These are phyloP conservation scores for Fragaria ananassa DNA, from an alignment of 306 rosid genomes.

Conservation along the genomic window DNA sequence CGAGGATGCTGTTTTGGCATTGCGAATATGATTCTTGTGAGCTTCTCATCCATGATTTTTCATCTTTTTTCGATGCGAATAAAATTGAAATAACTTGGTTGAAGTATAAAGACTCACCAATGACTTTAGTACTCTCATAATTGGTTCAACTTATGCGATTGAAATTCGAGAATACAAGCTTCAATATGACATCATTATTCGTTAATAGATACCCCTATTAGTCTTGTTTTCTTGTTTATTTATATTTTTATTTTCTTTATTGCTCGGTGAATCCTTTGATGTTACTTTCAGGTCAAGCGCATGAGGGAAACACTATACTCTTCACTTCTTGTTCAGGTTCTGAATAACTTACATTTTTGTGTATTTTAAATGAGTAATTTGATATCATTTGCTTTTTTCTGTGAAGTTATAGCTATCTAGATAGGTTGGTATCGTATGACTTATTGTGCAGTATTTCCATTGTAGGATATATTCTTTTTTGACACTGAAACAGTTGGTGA, in stretches of 20 bases:
- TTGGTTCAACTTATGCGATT: neutral
- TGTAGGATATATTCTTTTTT: conserved; percentile 95
- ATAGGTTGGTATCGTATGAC: conserved; percentile 32
- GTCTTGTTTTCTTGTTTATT: neutral
- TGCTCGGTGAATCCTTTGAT: conserved; percentile 21
- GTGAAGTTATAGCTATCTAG: conserved; percentile 19
- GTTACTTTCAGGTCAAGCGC: conserved; percentile 74
- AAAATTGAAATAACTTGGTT: neutral
- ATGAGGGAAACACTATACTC: conserved; percentile 94
- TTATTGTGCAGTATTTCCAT: conserved; percentile 41
- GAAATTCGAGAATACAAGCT: neutral
- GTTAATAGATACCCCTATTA: neutral
- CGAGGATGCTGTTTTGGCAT: conserved; percentile 92
- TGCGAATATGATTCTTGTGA: conserved; percentile 93
- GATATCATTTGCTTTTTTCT: neutral
- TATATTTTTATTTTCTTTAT: neutral
- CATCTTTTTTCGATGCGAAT: neutral
- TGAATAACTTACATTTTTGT: conserved; percentile 6
- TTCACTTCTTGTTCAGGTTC: conserved; percentile 89
- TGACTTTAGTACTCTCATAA: neutral
- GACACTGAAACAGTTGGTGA: conserved; percentile 94
- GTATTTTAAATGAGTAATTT: neutral
- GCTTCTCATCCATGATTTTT: conserved; percentile 26
- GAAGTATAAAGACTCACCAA: neutral
- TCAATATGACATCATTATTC: no score